Conservation (phyloP, 2,329 filamentous ascomycete species). For the Paecilomyces fulvus region DNA sequence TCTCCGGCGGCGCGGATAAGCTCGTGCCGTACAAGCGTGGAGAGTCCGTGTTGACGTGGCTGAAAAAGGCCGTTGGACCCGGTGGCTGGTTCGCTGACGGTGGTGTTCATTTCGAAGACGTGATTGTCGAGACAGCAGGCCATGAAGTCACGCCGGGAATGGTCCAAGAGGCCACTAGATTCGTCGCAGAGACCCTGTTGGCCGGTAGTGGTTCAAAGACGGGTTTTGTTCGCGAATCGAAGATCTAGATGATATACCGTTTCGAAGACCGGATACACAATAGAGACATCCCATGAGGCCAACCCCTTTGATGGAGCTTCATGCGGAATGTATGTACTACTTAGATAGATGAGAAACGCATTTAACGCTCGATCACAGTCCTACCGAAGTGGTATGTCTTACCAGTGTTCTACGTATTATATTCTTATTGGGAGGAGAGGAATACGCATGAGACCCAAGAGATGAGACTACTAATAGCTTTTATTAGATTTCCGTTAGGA, state of each 20-base stretch:
- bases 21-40: constrained; percentile 52
- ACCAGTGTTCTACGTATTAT: too few relatives aligned
- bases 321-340: too few relatives aligned
- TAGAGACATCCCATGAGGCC: too few relatives aligned
- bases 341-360: too few relatives aligned
- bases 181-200: constrained; percentile 40
- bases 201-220: constrained; percentile 11
- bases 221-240: constrained; percentile 27
- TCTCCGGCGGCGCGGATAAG: constrained; percentile 50
- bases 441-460: too few relatives aligned
- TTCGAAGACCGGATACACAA: background rate
- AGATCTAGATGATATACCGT: constrained; percentile 17
- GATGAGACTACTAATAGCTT: too few relatives aligned
- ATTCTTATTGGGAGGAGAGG: too few relatives aligned
- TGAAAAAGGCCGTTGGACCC: constrained; percentile 40
- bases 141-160: constrained; percentile 52
- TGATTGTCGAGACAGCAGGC: constrained; percentile 47
- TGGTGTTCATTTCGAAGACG: constrained; percentile 47
- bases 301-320: too few relatives aligned
- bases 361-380: too few relatives aligned
- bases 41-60: constrained; percentile 48
- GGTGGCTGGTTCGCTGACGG: constrained; percentile 43
- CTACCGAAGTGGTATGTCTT: too few relatives aligned
- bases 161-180: constrained; percentile 47
- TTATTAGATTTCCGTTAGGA: too few relatives aligned